Base-by-base conservation (phyloP, 495 filamentous ascomycete genomes). In the Usnea hakonensis region DNA sequence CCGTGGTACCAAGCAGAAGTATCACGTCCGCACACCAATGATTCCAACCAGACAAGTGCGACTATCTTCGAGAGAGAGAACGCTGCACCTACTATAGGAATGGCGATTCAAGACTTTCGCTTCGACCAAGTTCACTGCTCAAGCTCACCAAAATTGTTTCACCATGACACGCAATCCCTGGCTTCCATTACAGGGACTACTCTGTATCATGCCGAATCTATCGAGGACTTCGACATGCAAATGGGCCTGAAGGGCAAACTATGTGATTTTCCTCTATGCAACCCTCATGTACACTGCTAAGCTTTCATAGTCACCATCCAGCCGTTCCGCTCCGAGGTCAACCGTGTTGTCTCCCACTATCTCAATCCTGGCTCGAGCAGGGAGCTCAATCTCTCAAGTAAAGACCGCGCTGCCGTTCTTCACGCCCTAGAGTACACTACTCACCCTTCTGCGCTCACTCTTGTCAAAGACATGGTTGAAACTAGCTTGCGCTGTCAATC, bases 381-480 rank as follows among this genome's bases (percentile, higher is more conserved):
- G 8, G 84, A 91, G 67, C 80, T 91, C 53, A 91, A 91, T 69
- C 76, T 90, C 21, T 87, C 89, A 0, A 75, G 78, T 19, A 76
- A 79, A 17, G 85, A 91, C 59, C 84, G 84, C 30, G 77, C 77
- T 21, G 72, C 72, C 14, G 64, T 72, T 41, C 75, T 91, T 7
- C 83, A 85, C 46, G 88, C 87, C 1, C 80, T 91, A 0, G 76
- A 84, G 33, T 77, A 85, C 68, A 90, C 88, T 0, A 91, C 89
- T 8, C 87, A 91, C 67, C 88, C 88, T 0, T 83, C 86, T 0
- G 87, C 85, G 1, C 76, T 91, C 55, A 72, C 75, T 40, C 61
- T 72, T 32, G 73, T 87, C 50, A 71, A 69, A 19, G 75, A 68
- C 10, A 77, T 72, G 32, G 79, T 85, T 41, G 87, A 90, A 68